Percentiles rank a stretch among this genome's conserved stretches.
These are phyloP conservation scores for Immersiporthe knoxdaviesiana DNA, from an alignment of 2,329 filamentous ascomycete species.

Conservation along the genomic window DNA sequence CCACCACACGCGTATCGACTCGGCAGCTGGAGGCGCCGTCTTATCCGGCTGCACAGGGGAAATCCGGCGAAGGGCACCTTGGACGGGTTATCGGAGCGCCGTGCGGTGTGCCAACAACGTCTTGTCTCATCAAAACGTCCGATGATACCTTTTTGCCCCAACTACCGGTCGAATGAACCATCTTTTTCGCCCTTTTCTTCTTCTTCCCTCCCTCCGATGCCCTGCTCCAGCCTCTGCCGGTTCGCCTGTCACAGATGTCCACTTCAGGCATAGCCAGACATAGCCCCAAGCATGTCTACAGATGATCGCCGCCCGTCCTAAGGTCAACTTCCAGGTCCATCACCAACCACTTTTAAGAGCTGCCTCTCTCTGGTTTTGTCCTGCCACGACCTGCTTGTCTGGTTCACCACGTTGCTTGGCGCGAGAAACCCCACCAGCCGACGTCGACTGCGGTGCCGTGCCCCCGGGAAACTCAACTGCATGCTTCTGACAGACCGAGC, in stretches of 20 bases:
- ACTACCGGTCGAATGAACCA: conserved; percentile 1
- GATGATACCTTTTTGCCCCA: neutral
- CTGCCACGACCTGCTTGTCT: neutral
- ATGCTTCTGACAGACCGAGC: too few species aligned
- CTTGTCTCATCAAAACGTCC: conserved; percentile 7
- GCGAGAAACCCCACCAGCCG: neutral
- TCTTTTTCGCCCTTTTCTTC: neutral
- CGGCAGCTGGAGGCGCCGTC: conserved; percentile 2
- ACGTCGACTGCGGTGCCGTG: neutral
- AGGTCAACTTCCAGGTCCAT: conserved; percentile 7
- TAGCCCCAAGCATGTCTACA: conserved; percentile 20
- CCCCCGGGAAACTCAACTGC: neutral
- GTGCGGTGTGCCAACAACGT: conserved; percentile 4
- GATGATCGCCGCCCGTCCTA: conserved; percentile 14
- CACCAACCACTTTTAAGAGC: neutral
- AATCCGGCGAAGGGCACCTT: neutral
- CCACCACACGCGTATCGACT: neutral
- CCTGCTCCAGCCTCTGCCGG: neutral
- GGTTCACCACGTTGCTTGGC: neutral
- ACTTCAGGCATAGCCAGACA: conserved; percentile 16
- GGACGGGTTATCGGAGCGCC: neutral
- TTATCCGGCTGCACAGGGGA: conserved; percentile 9
- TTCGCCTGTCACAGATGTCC: conserved; percentile 5
- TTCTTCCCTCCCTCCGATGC: neutral
- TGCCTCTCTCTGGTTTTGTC: neutral